Evolutionary conservation across 73 alveolate species (phyloP).

Genomic region (Tetrahymena borealis): DNA sequence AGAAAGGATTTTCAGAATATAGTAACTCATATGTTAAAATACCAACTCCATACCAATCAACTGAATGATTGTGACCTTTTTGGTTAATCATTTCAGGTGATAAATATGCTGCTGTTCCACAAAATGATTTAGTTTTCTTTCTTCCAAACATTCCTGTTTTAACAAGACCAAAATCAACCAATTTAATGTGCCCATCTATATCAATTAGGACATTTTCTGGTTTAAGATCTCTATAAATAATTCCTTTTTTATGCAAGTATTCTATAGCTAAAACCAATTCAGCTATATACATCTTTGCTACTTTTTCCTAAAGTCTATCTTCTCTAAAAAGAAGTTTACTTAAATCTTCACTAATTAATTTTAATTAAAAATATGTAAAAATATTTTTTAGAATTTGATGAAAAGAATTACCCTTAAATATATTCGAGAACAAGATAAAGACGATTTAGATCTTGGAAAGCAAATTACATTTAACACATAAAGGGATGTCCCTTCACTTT

Average conservation of each 20-base stretch:
- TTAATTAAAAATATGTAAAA: background rate
- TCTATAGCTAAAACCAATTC: conserved; percentile 70
- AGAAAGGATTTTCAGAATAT: background rate
- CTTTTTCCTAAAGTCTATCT: conserved; percentile 1
- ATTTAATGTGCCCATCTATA: conserved; percentile 61
- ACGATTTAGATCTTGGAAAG: background rate
- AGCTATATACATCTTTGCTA: conserved; percentile 71
- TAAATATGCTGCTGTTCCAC: conserved; percentile 62
- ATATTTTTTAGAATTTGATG: conserved; percentile 19
- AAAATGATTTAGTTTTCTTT: background rate
- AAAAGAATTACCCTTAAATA: background rate
- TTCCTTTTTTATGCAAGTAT: conserved; percentile 63
- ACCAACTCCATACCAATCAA: conserved; percentile 67
- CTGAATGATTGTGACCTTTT: conserved; percentile 49
- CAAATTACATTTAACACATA: background rate
- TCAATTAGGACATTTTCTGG: conserved; percentile 86
- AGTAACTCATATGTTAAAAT: conserved; percentile 51
- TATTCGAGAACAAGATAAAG: conserved; percentile 21
- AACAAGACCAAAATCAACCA: conserved; percentile 27
- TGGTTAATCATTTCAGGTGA: conserved; percentile 66
- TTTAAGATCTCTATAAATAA: conserved; percentile 77
- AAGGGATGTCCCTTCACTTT: conserved; percentile 9
- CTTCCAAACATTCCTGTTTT: conserved; percentile 1
- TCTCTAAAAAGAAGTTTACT: background rate
- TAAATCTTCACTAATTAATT: conserved; percentile 16